Percentiles rank a stretch among this genome's conserved stretches.
These are phyloP conservation scores for Hymenoscyphus scutula DNA, from an alignment of 2,329 filamentous ascomycete genomes.

Conservation along the genomic window DNA sequence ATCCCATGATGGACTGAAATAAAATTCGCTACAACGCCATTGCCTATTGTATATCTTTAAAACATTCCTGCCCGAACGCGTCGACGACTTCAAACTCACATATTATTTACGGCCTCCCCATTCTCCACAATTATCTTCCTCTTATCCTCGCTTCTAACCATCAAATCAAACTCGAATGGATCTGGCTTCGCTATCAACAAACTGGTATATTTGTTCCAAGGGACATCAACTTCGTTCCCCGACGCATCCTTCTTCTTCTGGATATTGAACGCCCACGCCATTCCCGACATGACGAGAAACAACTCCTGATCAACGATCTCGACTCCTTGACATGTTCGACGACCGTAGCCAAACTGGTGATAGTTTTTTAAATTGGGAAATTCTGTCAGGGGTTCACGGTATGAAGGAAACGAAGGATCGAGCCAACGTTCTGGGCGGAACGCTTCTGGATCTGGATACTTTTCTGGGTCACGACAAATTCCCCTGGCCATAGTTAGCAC, in stretches of 20 bases:
- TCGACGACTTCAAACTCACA: not conserved
- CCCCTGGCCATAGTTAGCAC: conserved; percentile 39
- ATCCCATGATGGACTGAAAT: not conserved
- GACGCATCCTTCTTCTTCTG: conserved; percentile 23
- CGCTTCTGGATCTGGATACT: conserved; percentile 62
- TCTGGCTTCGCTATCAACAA: conserved; percentile 48
- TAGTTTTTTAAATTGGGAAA: conserved; percentile 63
- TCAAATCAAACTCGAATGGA: conserved; percentile 47
- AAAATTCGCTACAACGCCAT: not conserved
- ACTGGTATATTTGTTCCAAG: conserved; percentile 25
- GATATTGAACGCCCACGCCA: conserved; percentile 51
- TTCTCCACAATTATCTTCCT: conserved; percentile 39
- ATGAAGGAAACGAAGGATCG: conserved; percentile 60
- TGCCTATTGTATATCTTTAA: not conserved
- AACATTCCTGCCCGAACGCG: not conserved
- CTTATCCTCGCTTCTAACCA: conserved; percentile 42
- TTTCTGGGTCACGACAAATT: conserved; percentile 55
- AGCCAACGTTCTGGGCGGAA: conserved; percentile 64
- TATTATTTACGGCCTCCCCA: conserved; percentile 4
- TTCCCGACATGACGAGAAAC: conserved; percentile 47
- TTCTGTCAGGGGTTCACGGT: conserved; percentile 60
- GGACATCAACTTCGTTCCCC: conserved; percentile 24
- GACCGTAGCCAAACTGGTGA: conserved; percentile 64
- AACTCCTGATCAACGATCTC: conserved; percentile 61
- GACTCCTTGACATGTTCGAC: conserved; percentile 60